Base-by-base conservation (phyloP, 2,329 filamentous ascomycete species). In the Aspergillus fijiensis region DNA sequence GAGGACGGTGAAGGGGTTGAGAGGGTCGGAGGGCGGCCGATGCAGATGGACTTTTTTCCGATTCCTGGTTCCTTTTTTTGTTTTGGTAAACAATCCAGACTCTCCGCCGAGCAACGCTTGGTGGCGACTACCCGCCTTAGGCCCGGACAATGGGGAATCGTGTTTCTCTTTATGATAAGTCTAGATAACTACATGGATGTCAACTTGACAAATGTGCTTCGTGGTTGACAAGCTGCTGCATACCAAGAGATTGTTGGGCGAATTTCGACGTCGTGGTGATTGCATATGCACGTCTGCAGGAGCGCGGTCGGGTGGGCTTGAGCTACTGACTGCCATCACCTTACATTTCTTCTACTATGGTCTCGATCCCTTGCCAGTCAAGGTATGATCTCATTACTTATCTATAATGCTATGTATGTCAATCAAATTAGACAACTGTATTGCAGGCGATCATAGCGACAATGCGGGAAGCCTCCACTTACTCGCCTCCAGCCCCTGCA, bases 81-180 rank as follows among this genome's bases (percentile, higher is more conserved):
- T 63, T 63, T 63, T 61, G 60, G 61, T 63, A 63, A 63, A 63
- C 61, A 63, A 63, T 59, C 61, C 56, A 55, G 56, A 49, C 58
- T 42, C 50, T 53, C 53, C 42, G 49, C 45, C 52, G 45, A 51
- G 53, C 53, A 55, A 55, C 53, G 53, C 47, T 45, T 45, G 39
- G 39, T 45, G 39, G 39, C 39, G 16, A 45, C 39, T 45, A 19
- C 39, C 39, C 39, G 39, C 16, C 39, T 3, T 9, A 19, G 6
- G 9, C 14, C 39, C 14, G n/a, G 16, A 45, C 39, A 7, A 16
- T 45, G 3, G 14, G 16, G 7, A 16, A 45, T 19, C 5, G 16
- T n/a, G 16, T 19, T 19, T 16, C 16, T n/a, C 16, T 19, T 19
- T 7, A 6, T 16, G 39, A 45, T 19, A 6, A 12, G 1, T 16